Percentiles rank a stretch among this genome's conserved stretches.
These are phyloP conservation scores for Salinomyces thailandicus DNA, from an alignment of 2,329 filamentous ascomycete genomes.

Conservation along the genomic window DNA sequence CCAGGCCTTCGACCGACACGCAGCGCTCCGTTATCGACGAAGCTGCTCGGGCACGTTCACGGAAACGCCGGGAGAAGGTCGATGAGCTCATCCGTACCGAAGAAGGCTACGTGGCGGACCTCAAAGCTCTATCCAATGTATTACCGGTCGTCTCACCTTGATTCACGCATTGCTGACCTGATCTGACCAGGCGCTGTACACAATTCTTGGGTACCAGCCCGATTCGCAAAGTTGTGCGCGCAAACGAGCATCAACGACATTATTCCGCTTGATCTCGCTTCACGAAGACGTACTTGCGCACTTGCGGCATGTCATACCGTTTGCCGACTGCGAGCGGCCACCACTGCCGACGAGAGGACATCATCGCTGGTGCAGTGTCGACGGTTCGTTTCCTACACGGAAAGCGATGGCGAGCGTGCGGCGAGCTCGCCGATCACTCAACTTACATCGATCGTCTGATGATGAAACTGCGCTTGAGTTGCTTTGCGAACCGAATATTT, in stretches of 20 bases:
- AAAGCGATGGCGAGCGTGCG: constrained; percentile 18
- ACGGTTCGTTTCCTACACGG: constrained; percentile 23
- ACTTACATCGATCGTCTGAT: constrained; percentile 33
- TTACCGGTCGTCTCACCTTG: neutral
- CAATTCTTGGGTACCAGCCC: constrained; percentile 24
- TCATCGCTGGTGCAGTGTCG: constrained; percentile 39
- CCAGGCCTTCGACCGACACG: constrained; percentile 52
- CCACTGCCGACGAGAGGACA: constrained; percentile 23
- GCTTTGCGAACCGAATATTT: constrained; percentile 43
- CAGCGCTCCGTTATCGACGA: constrained; percentile 49
- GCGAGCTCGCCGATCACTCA: constrained; percentile 35
- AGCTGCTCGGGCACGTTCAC: constrained; percentile 57
- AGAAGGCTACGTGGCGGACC: constrained; percentile 75
- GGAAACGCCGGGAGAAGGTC: constrained; percentile 67
- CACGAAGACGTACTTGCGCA: constrained; percentile 73
- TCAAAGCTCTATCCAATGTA: constrained; percentile 80
- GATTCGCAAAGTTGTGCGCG: constrained; percentile 19
- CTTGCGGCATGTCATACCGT: constrained; percentile 59
- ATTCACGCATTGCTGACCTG: neutral
- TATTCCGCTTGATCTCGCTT: constrained; percentile 63
- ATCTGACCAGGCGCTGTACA: constrained; percentile 34
- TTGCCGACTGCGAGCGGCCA: constrained; percentile 42
- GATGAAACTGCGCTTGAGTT: constrained; percentile 26
- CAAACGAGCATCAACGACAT: constrained; percentile 20
- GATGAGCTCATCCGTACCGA: constrained; percentile 82